phyloP scores from a whole-genome alignment of 257 asterid species.

The Lycium ferocissimum region DNA sequence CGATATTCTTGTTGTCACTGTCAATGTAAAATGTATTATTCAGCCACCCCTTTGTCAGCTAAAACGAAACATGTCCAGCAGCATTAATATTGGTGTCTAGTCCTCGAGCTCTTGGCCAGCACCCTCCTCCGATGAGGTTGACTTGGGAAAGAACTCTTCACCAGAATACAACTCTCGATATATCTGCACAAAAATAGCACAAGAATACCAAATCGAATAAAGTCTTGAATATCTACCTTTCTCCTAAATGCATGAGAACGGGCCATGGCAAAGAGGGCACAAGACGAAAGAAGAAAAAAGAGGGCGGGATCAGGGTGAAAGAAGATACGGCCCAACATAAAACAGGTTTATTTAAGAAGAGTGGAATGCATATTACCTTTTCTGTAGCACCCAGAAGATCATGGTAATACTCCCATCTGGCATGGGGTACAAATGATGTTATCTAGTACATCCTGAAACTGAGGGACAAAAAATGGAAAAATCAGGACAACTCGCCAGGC shows the following conservation, averaged over 20 bases:
- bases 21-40: neutral
- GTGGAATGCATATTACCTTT: slow-evolving; percentile 51
- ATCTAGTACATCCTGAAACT: slow-evolving; percentile 52
- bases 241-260: neutral
- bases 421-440: slow-evolving; percentile 58
- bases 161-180: slow-evolving; percentile 46
- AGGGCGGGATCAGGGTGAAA: neutral
- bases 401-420: slow-evolving; percentile 74
- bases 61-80: slow-evolving; percentile 11
- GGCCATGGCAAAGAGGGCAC: slow-evolving; percentile 12
- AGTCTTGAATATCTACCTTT: neutral
- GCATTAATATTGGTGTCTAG: slow-evolving; percentile 7
- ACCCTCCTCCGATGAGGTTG: slow-evolving; percentile 47
- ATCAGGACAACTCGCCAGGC: neutral
- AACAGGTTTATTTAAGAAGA: neutral
- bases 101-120: slow-evolving; percentile 50
- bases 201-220: slow-evolving; percentile 26
- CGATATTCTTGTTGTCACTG: neutral
- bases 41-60: neutral
- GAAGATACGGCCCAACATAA: neutral
- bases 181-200: slow-evolving; percentile 47
- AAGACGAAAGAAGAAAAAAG: neutral
- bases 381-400: slow-evolving; percentile 61
- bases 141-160: slow-evolving; percentile 65
- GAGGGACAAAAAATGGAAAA: slow-evolving; percentile 28